phyloP scores from a whole-genome alignment of 805 yeast genomes.

The Limtongia smithiae region DNA sequence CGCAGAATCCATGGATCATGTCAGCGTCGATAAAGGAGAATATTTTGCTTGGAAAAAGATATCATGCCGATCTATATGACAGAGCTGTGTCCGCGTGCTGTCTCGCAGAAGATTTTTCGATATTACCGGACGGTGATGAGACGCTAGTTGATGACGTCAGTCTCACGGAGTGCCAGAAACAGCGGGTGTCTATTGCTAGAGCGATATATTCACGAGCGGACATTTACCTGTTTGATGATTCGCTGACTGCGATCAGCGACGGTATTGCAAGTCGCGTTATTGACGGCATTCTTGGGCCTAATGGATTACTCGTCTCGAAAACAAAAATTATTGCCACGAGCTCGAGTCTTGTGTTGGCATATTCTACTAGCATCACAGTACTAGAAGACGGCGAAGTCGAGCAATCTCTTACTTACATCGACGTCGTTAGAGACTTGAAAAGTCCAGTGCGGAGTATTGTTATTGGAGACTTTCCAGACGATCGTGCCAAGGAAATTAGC shows the following conservation, averaged over 20 bases:
- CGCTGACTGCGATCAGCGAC: conserved; percentile 94
- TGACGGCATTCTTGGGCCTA: conserved; percentile 81
- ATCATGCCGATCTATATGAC: conserved; percentile 68
- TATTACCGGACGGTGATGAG: conserved; percentile 80
- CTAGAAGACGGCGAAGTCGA: conserved; percentile 49
- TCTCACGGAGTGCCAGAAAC: conserved; percentile 95
- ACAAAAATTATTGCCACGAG: conserved; percentile 82
- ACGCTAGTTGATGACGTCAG: conserved; percentile 96
- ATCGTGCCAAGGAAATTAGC: too few relatives aligned
- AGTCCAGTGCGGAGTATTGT: conserved; percentile 6
- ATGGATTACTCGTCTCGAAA: conserved; percentile 81
- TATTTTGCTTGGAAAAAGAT: conserved; percentile 78
- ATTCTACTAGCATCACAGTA: conserved; percentile 68
- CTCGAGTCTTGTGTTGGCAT: conserved; percentile 72
- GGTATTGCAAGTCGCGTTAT: conserved; percentile 93
- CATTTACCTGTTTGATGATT: conserved; percentile 82
- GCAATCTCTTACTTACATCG: conserved; percentile 37
- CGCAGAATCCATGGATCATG: conserved; percentile 82
- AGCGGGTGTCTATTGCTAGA: conserved; percentile 90
- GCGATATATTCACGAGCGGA: conserved; percentile 84
- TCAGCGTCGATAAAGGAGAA: conserved; percentile 85
- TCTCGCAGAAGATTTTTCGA: conserved; percentile 76
- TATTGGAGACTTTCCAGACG: too few relatives aligned
- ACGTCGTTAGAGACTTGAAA: conserved; percentile 23
- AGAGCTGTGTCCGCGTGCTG: conserved; percentile 86